phyloP scores from a whole-genome alignment of 208 protist species.

The Wallacemonas sp. region DNA sequence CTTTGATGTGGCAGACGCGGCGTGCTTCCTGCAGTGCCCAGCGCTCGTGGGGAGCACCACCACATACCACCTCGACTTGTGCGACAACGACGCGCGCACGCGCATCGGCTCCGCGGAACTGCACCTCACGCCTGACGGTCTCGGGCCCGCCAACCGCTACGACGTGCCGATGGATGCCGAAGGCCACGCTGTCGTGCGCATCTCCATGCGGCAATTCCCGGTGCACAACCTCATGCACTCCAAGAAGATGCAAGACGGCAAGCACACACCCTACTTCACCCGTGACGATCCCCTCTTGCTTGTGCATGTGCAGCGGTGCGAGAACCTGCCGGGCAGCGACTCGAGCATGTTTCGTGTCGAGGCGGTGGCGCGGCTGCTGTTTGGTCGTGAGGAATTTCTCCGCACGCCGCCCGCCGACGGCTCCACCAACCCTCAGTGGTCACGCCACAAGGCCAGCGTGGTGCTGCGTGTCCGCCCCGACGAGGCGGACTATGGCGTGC shows the following conservation, averaged over 20 bases:
- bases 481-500: constrained; percentile 7
- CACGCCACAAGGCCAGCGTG: constrained; percentile 21
- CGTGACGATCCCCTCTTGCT: constrained; percentile 38
- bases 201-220: constrained; percentile 22
- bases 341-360: constrained; percentile 58
- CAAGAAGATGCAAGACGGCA: constrained; percentile 10
- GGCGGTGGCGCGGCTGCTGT: constrained; percentile 39
- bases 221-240: constrained; percentile 8
- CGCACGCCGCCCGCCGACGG: constrained; percentile 43
- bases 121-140: constrained; percentile 41
- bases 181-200: constrained; percentile 32
- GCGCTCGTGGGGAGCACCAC: constrained; percentile 44
- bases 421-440: constrained; percentile 48
- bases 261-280: constrained; percentile 5
- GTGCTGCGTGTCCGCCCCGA: constrained; percentile 48
- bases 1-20: constrained; percentile 55
- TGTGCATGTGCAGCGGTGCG: constrained; percentile 55
- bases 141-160: constrained; percentile 36
- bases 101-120: constrained; percentile 50
- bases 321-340: constrained; percentile 41
- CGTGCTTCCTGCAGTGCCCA: constrained; percentile 76
- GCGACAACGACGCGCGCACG: constrained; percentile 66
- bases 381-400: constrained; percentile 35
- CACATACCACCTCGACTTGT: constrained; percentile 69
- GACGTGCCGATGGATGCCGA: constrained; percentile 35